Evolutionary conservation across 1,284 basidiomycete genomes (phyloP).

Genomic region (Apiotrichum gamsii): DNA sequence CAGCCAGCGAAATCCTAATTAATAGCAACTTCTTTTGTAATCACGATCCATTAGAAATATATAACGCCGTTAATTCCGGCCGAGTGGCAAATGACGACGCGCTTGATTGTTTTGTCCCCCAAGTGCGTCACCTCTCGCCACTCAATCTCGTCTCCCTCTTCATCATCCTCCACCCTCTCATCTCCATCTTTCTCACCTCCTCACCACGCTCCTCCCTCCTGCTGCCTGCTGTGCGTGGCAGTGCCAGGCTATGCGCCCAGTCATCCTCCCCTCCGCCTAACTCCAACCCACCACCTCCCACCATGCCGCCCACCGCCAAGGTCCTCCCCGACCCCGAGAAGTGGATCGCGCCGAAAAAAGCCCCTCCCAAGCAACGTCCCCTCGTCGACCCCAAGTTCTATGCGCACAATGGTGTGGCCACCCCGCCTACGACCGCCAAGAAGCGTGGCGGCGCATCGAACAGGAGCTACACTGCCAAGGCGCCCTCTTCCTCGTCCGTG

Average conservation of each 20-base stretch:
- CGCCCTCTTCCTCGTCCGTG: background rate
- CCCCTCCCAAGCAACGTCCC: conserved; percentile 6
- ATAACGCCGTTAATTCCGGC: too few species aligned
- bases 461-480: too few species aligned
- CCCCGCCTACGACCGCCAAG: conserved; percentile 19
- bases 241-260: background rate
- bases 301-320: conserved; percentile 17
- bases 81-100: too few species aligned
- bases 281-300: background rate
- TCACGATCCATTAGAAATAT: too few species aligned
- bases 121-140: too few species aligned
- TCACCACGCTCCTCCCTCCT: background rate
- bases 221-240: background rate
- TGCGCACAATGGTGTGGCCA: conserved; percentile 20
- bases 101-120: too few species aligned
- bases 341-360: conserved; percentile 25
- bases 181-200: too few species aligned
- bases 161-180: background rate
- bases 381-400: conserved; percentile 10
- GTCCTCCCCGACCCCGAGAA: conserved; percentile 29
- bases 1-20: too few species aligned
- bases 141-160: too few species aligned
- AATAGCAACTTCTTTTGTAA: too few species aligned
- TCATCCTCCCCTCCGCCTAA: background rate
- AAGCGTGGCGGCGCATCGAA: background rate